These are phyloP conservation scores for Colletotrichum endophyticum DNA, from an alignment of 2,329 filamentous ascomycete species.

Conservation along the genomic window DNA sequence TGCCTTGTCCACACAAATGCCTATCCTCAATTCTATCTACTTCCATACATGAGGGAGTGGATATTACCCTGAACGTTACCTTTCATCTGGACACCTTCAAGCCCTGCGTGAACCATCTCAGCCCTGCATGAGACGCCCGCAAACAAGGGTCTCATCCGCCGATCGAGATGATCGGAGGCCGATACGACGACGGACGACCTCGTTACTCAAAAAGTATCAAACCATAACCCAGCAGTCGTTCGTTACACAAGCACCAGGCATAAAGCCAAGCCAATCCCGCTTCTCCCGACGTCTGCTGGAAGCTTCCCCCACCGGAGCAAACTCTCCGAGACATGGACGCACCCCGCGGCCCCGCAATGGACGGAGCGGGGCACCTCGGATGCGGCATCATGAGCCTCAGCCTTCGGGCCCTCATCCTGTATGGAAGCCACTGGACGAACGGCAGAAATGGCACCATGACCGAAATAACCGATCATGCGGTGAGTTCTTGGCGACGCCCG, in stretches of 20 bases:
- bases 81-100: background rate
- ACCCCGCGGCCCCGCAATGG: background rate
- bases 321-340: background rate
- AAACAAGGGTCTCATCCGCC: background rate
- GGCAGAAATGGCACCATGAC: background rate
- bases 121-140: background rate
- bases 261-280: background rate
- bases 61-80: background rate
- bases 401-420: background rate
- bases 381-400: conserved; percentile 1
- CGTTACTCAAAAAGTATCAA: background rate
- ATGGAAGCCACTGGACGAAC: background rate
- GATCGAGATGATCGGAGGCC: background rate
- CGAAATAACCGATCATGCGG: background rate
- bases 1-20: background rate
- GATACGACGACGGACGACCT: background rate
- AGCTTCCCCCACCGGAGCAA: conserved; percentile 3
- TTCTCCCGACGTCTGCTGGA: background rate
- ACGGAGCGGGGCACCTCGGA: background rate
- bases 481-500: background rate
- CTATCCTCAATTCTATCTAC: background rate
- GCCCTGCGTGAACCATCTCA: background rate
- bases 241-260: background rate
- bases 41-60: background rate
- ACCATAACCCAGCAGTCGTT: background rate